Conservation (phyloP, 352 stramenopile genomes). For the Phytophthora foliorum region DNA sequence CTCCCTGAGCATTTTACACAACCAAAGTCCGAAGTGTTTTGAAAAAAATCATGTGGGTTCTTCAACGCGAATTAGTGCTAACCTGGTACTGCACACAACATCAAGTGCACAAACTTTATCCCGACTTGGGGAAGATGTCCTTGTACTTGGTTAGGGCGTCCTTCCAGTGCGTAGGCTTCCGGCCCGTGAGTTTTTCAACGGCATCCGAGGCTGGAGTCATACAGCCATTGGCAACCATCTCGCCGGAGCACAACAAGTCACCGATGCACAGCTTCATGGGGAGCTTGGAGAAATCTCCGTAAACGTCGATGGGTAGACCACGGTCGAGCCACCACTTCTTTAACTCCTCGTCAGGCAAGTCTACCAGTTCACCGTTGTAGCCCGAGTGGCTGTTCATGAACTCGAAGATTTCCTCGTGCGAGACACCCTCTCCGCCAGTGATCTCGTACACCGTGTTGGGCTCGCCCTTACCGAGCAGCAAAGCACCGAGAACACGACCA, state of each 20-base stretch:
- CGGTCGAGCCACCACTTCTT: slow-evolving; percentile 27
- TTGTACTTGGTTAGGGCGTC: slow-evolving; percentile 27
- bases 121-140: slow-evolving; percentile 24
- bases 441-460: slow-evolving; percentile 25
- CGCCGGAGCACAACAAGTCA: slow-evolving; percentile 22
- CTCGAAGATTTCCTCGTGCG: slow-evolving; percentile 24
- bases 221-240: slow-evolving; percentile 24
- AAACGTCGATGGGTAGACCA: slow-evolving; percentile 18
- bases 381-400: slow-evolving; percentile 14
- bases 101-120: slow-evolving; percentile 1
- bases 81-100: neutral
- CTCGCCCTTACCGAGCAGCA: slow-evolving; percentile 22
- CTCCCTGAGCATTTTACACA: too few species aligned
- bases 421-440: slow-evolving; percentile 17
- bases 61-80: neutral
- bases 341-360: slow-evolving; percentile 23
- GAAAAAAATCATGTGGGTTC: neutral
- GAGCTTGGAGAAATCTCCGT: slow-evolving; percentile 27
- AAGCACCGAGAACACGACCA: slow-evolving; percentile 5
- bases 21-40: too few species aligned
- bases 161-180: slow-evolving; percentile 22
- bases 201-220: slow-evolving; percentile 20
- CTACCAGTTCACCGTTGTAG: slow-evolving; percentile 20
- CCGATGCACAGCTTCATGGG: slow-evolving; percentile 33
- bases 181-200: slow-evolving; percentile 27